Conservation (phyloP, 176 grass and related monocot genomes). For the Juncus inflexus region DNA sequence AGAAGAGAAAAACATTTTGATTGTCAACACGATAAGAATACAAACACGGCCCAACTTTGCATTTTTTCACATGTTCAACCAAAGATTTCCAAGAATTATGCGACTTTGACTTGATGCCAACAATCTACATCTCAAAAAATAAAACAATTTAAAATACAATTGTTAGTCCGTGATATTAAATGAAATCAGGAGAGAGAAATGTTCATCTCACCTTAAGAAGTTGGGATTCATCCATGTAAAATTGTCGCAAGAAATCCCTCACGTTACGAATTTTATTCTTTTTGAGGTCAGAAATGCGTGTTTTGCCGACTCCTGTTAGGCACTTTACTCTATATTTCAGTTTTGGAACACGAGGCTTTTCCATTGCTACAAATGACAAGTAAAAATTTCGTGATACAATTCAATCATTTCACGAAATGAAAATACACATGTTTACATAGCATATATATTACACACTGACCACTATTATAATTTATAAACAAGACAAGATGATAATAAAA, state of each 20-base stretch:
- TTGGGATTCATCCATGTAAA: not conserved
- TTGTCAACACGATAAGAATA: slow-evolving; percentile 19
- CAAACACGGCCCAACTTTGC: not conserved
- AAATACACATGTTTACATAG: not conserved
- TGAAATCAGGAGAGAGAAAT: not conserved
- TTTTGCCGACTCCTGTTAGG: slow-evolving; percentile 6
- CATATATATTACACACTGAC: not conserved
- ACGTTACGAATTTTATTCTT: not conserved
- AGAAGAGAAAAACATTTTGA: slow-evolving; percentile 16
- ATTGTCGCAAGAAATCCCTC: slow-evolving; percentile 20
- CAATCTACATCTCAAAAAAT: slow-evolving; percentile 15
- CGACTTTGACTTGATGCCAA: not conserved
- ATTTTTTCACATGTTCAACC: slow-evolving; percentile 15
- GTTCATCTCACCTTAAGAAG: slow-evolving; percentile 14
- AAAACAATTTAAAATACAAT: not conserved
- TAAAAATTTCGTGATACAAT: too few species aligned
- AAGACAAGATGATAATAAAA: too few species aligned
- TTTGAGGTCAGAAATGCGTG: not conserved
- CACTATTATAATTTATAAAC: too few species aligned
- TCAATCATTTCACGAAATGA: too few species aligned
- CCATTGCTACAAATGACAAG: not conserved
- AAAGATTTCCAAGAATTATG: slow-evolving; percentile 15
- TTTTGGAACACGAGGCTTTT: slow-evolving; percentile 18
- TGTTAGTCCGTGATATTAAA: not conserved
- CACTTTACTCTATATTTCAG: slow-evolving; percentile 19